Evolutionary conservation across 495 filamentous ascomycete species (phyloP).

Genomic region (Neurospora sp.): DNA sequence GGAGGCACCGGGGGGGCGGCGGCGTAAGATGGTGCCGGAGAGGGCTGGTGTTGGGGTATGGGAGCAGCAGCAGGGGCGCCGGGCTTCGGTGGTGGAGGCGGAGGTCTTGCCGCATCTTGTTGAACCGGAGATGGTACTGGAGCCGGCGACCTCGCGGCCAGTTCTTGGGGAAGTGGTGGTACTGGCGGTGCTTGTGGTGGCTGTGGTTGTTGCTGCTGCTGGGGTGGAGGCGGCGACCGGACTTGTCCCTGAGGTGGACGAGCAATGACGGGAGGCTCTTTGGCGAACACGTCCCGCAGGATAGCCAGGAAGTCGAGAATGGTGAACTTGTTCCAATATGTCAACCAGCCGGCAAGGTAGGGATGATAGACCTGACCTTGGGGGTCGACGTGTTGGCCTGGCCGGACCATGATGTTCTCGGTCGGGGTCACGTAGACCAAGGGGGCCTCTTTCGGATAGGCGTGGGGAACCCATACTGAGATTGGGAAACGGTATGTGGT

Average conservation of each 20-base stretch:
- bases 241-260: constrained; percentile 18
- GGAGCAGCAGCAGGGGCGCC: constrained; percentile 15
- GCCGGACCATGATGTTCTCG: constrained; percentile 77
- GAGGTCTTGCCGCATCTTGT: constrained; percentile 19
- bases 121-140: constrained; percentile 3
- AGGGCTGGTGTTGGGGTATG: constrained; percentile 15
- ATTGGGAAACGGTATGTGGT: constrained; percentile 85
- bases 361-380: constrained; percentile 94
- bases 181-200: constrained; percentile 24
- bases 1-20: constrained; percentile 27
- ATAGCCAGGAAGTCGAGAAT: constrained; percentile 73
- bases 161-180: constrained; percentile 29
- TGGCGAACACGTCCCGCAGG: constrained; percentile 79
- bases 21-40: background rate
- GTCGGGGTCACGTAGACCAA: constrained; percentile 82
- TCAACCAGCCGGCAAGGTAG: constrained; percentile 80
- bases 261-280: constrained; percentile 83
- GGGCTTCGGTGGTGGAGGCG: constrained; percentile 36
- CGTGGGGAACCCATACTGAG: constrained; percentile 89
- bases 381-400: constrained; percentile 90
- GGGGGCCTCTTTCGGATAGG: constrained; percentile 77
- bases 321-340: constrained; percentile 83
- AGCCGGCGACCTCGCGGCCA: constrained; percentile 12
- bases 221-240: constrained; percentile 7
- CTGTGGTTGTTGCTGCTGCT: constrained; percentile 43